Evolutionary conservation across 176 grass and related monocot genomes (phyloP), one percentile per base, ranked within the genome.

Genomic region (Hsuehochloa calcarea): DNA sequence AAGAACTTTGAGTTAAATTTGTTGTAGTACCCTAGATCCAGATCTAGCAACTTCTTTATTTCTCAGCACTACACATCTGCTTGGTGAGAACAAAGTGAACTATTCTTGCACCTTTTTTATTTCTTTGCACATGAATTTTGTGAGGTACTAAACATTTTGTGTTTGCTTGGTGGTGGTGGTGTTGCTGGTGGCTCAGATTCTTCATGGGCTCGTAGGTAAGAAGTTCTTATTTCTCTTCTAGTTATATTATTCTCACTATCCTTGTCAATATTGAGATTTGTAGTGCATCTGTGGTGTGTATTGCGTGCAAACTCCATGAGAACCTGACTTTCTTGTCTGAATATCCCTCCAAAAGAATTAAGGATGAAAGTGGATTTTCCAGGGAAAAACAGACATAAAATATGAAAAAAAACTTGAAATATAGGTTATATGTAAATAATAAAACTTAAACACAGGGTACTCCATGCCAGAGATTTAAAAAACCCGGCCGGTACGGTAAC

Each of bases 181-280:
- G 23, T 6, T 60, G 40, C 11, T 70, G 44, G 4, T 55, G 65
- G 6, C 1, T 13, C 84, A 90, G 88, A 90, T 90, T 78, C 66
- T 90, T 72, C 88, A 90, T 72, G 88, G 88, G 10, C 65, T 90
- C 31, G 46, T 86, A 59, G 88, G 88, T 90, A 86, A 7, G 51
- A 29, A 0, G 4, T 65, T 72, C 0, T 50, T 37, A 22, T 69
- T 38, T 51, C 10, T 77, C 8, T 56, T 72, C 4, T 12, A 20
- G 0, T 38, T 80, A 5, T 39, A 1, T 25, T 51, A 14, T 44
- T 66, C 35, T 54, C 77, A 67, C 19, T 52, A 51, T 23, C 44
- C 10, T 22, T 13, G 19, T 35, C 41, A 46, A n/a, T 22, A 34
- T 50, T 65, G 27, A n/a, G 19, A 38, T 25, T 37, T 25, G 27